These are phyloP conservation scores for Styphnolobium japonicum DNA, from an alignment of 306 rosid genomes.

Conservation along the genomic window DNA sequence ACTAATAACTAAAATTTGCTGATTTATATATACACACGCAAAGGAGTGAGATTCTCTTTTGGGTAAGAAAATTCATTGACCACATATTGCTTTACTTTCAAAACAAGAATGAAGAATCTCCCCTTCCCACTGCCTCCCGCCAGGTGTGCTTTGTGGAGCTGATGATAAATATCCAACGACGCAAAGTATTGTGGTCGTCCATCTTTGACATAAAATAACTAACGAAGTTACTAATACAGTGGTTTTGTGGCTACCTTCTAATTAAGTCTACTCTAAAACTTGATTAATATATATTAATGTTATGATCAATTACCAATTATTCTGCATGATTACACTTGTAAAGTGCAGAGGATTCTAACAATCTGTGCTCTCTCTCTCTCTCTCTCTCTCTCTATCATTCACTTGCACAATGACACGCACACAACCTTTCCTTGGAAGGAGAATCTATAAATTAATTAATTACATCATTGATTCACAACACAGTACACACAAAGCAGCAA, in stretches of 20 bases:
- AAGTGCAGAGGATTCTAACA: constrained; percentile 28
- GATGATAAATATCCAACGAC: background rate
- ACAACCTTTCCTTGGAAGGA: constrained; percentile 18
- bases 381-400: background rate
- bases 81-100: background rate
- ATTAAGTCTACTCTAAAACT: background rate
- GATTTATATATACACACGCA: background rate
- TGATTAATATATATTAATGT: background rate
- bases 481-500: constrained; percentile 4
- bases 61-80: constrained; percentile 37
- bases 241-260: background rate
- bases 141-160: constrained; percentile 1
- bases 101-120: constrained; percentile 6
- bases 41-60: constrained; percentile 38
- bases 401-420: constrained; percentile 6
- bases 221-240: background rate
- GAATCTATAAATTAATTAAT: constrained; percentile 26
- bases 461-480: background rate
- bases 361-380: background rate
- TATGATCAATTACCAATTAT: constrained; percentile 3
- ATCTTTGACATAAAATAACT: constrained; percentile 3
- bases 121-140: background rate
- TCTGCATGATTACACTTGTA: background rate
- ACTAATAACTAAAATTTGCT: background rate
- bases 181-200: background rate